These are phyloP conservation scores for Garcia nutans DNA, from an alignment of 345 rosid genomes.

Conservation along the genomic window DNA sequence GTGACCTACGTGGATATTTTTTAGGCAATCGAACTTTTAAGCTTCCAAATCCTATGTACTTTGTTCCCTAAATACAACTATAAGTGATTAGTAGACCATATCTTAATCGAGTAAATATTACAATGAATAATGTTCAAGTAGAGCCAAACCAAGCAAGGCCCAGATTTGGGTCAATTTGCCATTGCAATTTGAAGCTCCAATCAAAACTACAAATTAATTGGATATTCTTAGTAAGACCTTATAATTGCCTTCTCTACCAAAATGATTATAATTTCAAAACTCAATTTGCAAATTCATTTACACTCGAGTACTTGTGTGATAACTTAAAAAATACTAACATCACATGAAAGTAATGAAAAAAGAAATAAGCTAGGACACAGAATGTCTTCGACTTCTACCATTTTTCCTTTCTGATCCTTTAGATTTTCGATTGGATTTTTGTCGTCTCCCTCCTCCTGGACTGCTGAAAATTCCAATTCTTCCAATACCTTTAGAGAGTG, in stretches of 20 bases:
- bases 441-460: conserved; percentile 49
- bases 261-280: no score
- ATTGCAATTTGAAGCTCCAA: no score
- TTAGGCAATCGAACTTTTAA: conserved; percentile 72
- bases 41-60: conserved; percentile 91
- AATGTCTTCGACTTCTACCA: conserved; percentile 52
- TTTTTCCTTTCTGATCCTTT: conserved; percentile 50
- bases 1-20: conserved; percentile 68
- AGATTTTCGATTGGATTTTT: conserved; percentile 50
- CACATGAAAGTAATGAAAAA: not conserved
- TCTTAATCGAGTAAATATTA: no score
- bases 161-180: no score
- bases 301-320: no score
- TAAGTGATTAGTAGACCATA: no score
- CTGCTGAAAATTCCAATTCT: conserved; percentile 56
- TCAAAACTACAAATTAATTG: no score
- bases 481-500: conserved; percentile 78
- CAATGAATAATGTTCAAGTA: no score
- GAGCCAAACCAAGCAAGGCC: no score
- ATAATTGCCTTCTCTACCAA: no score
- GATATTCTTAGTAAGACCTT: no score
- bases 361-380: conserved; percentile 36
- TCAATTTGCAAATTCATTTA: no score
- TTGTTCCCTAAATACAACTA: conserved; percentile 42
- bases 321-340: not conserved